Conservation (phyloP, 345 rosid genomes). For the Hirschfeldia incana region DNA sequence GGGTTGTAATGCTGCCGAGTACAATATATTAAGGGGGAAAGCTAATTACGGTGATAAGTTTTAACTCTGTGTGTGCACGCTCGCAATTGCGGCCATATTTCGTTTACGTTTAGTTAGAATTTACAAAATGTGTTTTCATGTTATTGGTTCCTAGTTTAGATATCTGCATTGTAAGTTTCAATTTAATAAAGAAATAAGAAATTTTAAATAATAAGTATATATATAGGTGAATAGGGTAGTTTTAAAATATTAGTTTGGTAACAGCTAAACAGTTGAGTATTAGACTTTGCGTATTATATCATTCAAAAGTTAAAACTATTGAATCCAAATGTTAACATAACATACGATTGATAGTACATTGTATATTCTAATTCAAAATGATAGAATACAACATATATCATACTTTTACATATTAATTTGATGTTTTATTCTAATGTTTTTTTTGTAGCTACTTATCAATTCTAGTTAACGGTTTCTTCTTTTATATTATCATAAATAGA, state of each 20-base stretch:
- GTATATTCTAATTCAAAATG: background rate
- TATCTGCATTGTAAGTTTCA: background rate
- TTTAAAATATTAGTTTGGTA: background rate
- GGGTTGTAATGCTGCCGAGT: background rate
- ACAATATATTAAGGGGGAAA: background rate
- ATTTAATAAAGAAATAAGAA: background rate
- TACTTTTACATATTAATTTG: background rate
- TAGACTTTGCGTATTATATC: background rate
- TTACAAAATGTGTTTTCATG: background rate
- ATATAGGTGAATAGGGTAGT: background rate
- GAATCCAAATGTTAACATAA: background rate
- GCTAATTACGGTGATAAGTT: background rate
- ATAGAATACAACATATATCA: background rate
- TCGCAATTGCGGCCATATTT: background rate
- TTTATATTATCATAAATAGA: background rate
- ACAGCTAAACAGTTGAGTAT: background rate
- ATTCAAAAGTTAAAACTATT: background rate
- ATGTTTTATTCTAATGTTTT: background rate
- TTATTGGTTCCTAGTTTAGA: background rate
- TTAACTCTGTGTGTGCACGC: background rate
- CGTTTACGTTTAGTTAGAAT: background rate
- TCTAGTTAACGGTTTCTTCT: background rate
- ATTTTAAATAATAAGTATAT: background rate
- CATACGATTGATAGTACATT: slow-evolving; percentile 5
- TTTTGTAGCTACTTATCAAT: background rate